Evolutionary conservation across 75 land plant genomes (phyloP).

Genomic region (Cupressus sempervirens): DNA sequence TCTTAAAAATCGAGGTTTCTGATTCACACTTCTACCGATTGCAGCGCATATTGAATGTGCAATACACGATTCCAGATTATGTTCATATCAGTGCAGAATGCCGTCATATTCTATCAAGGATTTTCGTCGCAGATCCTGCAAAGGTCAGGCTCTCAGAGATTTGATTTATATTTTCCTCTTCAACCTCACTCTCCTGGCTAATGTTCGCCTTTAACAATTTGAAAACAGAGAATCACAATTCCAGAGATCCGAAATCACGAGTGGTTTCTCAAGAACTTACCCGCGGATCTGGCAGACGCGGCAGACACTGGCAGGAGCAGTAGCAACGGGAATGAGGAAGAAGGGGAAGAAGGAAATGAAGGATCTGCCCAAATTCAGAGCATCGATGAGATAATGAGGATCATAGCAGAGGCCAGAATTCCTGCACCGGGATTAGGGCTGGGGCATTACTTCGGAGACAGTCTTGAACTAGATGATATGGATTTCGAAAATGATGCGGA

Average conservation of each 20-base stretch:
- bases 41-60: conserved; percentile 91
- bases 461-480: conserved; percentile 59
- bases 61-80: conserved; percentile 84
- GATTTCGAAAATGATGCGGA: conserved; percentile 75
- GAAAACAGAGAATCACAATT: conserved; percentile 67
- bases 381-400: conserved; percentile 71
- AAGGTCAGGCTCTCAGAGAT: conserved; percentile 36
- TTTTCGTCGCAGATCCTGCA: conserved; percentile 87
- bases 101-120: conserved; percentile 76
- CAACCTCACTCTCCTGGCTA: background rate
- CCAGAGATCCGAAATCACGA: conserved; percentile 75
- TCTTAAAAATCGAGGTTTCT: too few species aligned
- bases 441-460: conserved; percentile 36
- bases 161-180: conserved; percentile 28
- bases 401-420: conserved; percentile 72
- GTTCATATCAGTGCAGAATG: conserved; percentile 84
- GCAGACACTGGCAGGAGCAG: conserved; percentile 19
- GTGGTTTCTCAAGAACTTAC: conserved; percentile 90
- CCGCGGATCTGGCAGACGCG: conserved; percentile 68
- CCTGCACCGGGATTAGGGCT: conserved; percentile 49
- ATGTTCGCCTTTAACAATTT: background rate
- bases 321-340: background rate
- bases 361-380: conserved; percentile 72
- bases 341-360: conserved; percentile 22
- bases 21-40: conserved; percentile 9